These are phyloP conservation scores for Alternaria ventricosa DNA, from an alignment of 2,329 filamentous ascomycete species.

Conservation along the genomic window DNA sequence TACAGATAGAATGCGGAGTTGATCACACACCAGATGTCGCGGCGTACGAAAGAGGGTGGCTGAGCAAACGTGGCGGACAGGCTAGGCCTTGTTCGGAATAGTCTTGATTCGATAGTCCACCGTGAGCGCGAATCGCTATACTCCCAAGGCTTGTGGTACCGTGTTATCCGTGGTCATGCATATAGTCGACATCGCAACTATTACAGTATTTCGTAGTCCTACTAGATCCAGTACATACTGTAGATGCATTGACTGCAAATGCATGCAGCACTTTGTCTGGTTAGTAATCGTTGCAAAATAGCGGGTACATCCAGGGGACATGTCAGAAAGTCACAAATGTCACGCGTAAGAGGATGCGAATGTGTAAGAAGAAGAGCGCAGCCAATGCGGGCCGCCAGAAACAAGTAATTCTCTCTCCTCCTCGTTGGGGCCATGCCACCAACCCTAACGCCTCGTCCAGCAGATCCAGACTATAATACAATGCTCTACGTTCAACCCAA, in stretches of 20 bases:
- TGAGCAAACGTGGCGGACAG: constrained; percentile 12
- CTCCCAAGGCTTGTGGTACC: not conserved
- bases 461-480: constrained; percentile 36
- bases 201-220: not conserved
- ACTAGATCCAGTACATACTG: not conserved
- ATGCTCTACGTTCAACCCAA: constrained; percentile 18
- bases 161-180: constrained; percentile 3
- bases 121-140: not conserved
- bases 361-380: constrained; percentile 11
- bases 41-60: constrained; percentile 16
- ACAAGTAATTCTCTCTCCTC: constrained; percentile 6
- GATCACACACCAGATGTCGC: constrained; percentile 17
- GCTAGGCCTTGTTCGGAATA: constrained; percentile 3
- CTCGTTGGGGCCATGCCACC: constrained; percentile 8
- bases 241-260: not conserved
- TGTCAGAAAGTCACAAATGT: not conserved
- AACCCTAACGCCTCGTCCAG: constrained; percentile 16
- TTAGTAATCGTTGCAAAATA: not conserved
- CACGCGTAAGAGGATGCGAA: not conserved
- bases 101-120: not conserved
- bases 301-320: not conserved
- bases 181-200: not conserved
- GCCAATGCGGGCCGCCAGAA: constrained; percentile 6
- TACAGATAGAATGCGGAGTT: constrained; percentile 1
- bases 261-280: not conserved